Evolutionary conservation across 2,329 filamentous ascomycete species (phyloP), one percentile per base, ranked within the genome.

Genomic region (Colletotrichum echinochloae): DNA sequence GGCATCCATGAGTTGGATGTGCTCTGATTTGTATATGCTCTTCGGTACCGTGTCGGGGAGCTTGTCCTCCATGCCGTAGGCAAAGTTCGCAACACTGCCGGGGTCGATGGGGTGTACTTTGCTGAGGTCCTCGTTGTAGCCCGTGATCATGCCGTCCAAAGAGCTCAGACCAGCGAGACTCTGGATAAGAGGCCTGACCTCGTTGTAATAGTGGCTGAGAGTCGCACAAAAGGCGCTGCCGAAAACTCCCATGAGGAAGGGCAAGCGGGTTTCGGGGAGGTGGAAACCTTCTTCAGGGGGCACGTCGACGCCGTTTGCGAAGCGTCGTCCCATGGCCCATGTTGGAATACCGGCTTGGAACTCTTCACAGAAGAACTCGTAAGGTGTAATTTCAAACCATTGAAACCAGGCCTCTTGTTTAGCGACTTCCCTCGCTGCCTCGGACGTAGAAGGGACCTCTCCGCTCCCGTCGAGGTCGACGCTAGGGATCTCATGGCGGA

Each of bases 161-260:
- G 92, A 87, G 12, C 85, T 85, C 73, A 98, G 92, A 0, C 94
- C 94, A 6, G 90, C 87, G 28, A 97, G 82, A 16, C 90, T 91
- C 74, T 88, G 89, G 26, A 98, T 85, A 7, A 97, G 80, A 0
- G 96, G 96, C n/a, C 92, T 88, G 56, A 98, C 88, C 80, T 99
- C 96, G 73, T 92, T 93, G 81, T 98, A 98, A 79, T 99, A 99
- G 79, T 98, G 96, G 52, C 93, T 95, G 0, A 99, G 83, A 0
- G 96, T 98, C 0, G 96, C 96, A 76, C 96, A 98, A 78, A 99
- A 98, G 3, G 96, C 96, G 74, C 93, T 97, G 1, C 96, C 96
- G 86, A 96, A 99, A n/a, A 98, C 92, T 0, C 96, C 96, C 84
- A 99, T 89, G 56, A 98, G 85, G 9, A 96, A 85, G 0, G 95